Conservation (phyloP, 352 stramenopile genomes). For the Pythium insidiosum region DNA sequence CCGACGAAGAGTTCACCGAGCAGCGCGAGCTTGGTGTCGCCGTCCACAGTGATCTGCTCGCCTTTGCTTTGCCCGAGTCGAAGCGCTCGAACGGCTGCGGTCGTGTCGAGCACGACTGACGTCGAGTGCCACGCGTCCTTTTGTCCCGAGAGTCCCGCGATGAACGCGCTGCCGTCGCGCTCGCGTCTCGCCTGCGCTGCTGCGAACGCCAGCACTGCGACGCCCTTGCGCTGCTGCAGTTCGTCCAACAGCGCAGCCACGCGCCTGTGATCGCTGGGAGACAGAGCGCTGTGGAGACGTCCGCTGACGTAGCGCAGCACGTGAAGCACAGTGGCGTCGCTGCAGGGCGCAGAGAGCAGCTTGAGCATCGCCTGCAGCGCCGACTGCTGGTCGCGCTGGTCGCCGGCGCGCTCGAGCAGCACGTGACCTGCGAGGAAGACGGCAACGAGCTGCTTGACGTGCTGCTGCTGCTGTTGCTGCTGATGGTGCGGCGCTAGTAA, state of each 20-base stretch:
- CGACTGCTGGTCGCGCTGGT: conserved; percentile 50
- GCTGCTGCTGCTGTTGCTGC: conserved; percentile 7
- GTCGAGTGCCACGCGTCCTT: conserved; percentile 3
- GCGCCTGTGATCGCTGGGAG: background rate
- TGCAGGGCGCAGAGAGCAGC: conserved; percentile 45
- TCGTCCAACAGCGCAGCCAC: no score
- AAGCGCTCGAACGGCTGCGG: conserved; percentile 4
- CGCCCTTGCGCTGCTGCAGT: conserved; percentile 5
- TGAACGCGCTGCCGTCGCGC: background rate
- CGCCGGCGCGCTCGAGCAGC: conserved; percentile 38
- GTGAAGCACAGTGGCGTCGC: conserved; percentile 54
- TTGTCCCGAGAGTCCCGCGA: conserved; percentile 13
- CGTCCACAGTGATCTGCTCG: no score
- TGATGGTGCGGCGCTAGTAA: background rate
- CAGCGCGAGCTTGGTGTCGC: no score
- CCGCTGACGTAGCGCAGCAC: conserved; percentile 33
- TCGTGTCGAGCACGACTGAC: conserved; percentile 10
- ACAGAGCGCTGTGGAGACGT: conserved; percentile 1
- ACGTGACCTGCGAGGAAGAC: conserved; percentile 67
- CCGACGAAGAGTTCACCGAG: no score
- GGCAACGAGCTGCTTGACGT: conserved; percentile 74
- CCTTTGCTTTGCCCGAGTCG: conserved; percentile 5
- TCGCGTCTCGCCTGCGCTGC: background rate
- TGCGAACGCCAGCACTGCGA: conserved; percentile 5
- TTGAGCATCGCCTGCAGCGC: conserved; percentile 60